Conservation (phyloP, 768 basidiomycete genomes). For the Calocera cornea region DNA sequence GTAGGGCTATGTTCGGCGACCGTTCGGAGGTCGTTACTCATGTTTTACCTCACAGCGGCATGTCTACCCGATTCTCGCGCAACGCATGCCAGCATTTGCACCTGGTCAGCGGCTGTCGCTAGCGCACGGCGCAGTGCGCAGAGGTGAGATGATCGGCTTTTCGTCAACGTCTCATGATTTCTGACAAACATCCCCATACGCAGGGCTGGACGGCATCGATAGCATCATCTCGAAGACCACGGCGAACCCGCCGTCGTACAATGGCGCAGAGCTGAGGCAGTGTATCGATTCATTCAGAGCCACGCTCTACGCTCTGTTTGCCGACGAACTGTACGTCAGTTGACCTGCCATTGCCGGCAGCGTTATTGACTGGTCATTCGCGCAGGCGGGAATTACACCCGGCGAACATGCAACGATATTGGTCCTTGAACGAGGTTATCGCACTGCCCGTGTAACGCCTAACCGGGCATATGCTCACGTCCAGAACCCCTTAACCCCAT, state of each 20-base stretch:
- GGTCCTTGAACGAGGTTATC: slow-evolving; percentile 5
- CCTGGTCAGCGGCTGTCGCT: slow-evolving; percentile 4
- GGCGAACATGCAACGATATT: slow-evolving; percentile 10
- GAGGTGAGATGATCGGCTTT: not conserved
- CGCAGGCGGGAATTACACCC: slow-evolving; percentile 3
- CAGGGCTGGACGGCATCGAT: slow-evolving; percentile 7
- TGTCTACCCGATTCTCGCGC: slow-evolving; percentile 6
- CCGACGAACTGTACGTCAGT: slow-evolving; percentile 7
- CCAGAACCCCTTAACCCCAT: not conserved
- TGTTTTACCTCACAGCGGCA: not conserved
- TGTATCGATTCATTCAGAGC: slow-evolving; percentile 8
- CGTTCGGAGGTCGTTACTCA: not conserved
- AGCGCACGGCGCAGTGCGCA: not conserved
- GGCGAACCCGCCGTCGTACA: slow-evolving; percentile 5
- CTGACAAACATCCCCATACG: not conserved
- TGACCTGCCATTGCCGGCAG: not conserved
- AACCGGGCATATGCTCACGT: not conserved
- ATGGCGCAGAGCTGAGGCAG: slow-evolving; percentile 6
- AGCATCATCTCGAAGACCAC: slow-evolving; percentile 2
- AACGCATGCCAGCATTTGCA: slow-evolving; percentile 9
- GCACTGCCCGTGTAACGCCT: not conserved
- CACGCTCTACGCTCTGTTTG: slow-evolving; percentile 6
- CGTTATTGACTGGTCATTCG: not conserved
- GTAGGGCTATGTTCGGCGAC: not conserved
- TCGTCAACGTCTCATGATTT: not conserved